Evolutionary conservation across 495 filamentous ascomycete species (phyloP), one percentile per base, ranked within the genome.

Genomic region (Neurospora cerealis): DNA sequence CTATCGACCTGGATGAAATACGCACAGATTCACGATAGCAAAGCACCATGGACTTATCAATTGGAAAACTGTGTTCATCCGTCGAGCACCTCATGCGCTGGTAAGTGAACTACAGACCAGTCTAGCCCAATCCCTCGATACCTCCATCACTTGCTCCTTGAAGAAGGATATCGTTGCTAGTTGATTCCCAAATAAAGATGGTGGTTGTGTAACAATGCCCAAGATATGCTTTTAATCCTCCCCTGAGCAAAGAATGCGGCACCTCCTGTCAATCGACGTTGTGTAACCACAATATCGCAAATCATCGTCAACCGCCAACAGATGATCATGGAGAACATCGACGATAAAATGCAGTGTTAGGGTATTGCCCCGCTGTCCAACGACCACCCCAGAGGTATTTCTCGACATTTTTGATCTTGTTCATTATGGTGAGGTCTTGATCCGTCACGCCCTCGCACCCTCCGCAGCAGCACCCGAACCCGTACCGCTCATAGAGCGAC

Each of bases 401-500:
- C 54, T 17, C 54, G 5, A n/a, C 19, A 21, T 54, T 24, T 28
- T 28, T 24, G 1, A n/a, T 1, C 15, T 62, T 62, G 3, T 62
- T 32, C 28, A 17, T 19, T 15, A 62, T 62, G 2, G 54, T 5
- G 9, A 79, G 37, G 3, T 79, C 77, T 2, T 73, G 70, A 21
- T 80, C 76, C 2, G 77, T 46, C 39, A 82, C 41, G 1, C 75
- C 73, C 7, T 19, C 40, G 37, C 82, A 84, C 10, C 74, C 78
- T 17, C 80, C 80, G 44, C 82, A 84, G 4, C 37, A 11, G 69
- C 82, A 84, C 0, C 73, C 62, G 69, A 84, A 84, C 0, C 82
- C 82, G 66, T 77, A 83, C 37, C 73, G 75, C 15, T 39, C 10
- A 66, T 81, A 82, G 1, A 84, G 75, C 8, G 73, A 39, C 17